A percentile compares a stretch with the other conserved stretches of the same genome.
Evolutionary conservation across 2,329 filamentous ascomycete species (phyloP).

Genomic region (Ascochyta viciae-villosae): DNA sequence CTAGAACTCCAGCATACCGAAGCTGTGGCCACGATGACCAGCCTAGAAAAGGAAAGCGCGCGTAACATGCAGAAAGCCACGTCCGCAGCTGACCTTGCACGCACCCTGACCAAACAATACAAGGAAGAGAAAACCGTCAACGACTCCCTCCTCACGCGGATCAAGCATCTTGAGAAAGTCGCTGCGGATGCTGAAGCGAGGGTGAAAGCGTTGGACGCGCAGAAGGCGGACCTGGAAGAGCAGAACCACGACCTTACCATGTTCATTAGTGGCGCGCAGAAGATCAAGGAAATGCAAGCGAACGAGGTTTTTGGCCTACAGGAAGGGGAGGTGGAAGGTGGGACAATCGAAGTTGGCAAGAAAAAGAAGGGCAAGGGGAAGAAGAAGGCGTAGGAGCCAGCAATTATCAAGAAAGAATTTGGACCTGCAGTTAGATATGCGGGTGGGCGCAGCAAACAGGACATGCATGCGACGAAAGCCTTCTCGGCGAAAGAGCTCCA

Average conservation of each 20-base stretch:
- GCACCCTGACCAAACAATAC: conserved; percentile 75
- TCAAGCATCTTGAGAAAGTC: conserved; percentile 71
- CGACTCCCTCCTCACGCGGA: conserved; percentile 80
- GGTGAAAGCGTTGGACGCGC: conserved; percentile 46
- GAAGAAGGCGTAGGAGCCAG: conserved; percentile 21
- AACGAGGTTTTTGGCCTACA: conserved; percentile 71
- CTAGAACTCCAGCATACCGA: conserved; percentile 63
- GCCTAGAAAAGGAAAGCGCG: conserved; percentile 74
- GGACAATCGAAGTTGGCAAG: conserved; percentile 41
- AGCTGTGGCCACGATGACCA: conserved; percentile 64
- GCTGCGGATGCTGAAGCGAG: conserved; percentile 62
- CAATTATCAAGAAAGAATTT: too few relatives aligned
- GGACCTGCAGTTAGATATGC: not conserved
- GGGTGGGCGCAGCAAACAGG: not conserved
- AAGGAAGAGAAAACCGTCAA: conserved; percentile 88
- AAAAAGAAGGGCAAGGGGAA: conserved; percentile 38
- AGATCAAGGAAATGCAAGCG: conserved; percentile 72
- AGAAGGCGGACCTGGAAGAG: conserved; percentile 79
- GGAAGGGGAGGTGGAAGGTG: conserved; percentile 68
- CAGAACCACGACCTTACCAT: conserved; percentile 87
- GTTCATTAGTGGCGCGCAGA: conserved; percentile 85
- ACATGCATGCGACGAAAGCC: not conserved
- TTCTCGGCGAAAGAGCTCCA: not conserved
- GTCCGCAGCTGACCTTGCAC: conserved; percentile 77
- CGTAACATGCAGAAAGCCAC: conserved; percentile 63